Percentiles rank a stretch among this genome's conserved stretches.
Conservation (phyloP, 208 protist genomes). For the Wallacemonas sp. region DNA sequence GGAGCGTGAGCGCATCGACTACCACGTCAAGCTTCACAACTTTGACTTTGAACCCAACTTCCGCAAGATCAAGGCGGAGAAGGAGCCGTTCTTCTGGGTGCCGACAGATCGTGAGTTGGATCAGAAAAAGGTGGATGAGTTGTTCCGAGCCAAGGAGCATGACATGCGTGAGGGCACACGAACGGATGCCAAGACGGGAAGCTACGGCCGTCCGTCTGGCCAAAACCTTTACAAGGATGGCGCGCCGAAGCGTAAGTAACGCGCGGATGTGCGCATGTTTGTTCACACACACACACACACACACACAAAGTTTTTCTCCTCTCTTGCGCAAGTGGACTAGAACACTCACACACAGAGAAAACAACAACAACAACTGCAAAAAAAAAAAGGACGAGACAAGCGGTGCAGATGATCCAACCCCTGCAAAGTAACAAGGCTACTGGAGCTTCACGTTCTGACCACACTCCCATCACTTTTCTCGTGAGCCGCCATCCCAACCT, state of each 20-base stretch:
- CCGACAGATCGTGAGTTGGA: constrained; percentile 82
- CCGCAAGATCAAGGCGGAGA: constrained; percentile 86
- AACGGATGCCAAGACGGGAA: constrained; percentile 73
- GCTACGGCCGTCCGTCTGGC: constrained; percentile 59
- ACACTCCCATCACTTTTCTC: too few species aligned
- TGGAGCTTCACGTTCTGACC: too few species aligned
- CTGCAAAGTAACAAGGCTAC: too few species aligned
- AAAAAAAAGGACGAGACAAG: too few species aligned
- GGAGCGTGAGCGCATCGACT: constrained; percentile 90
- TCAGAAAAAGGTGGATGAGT: constrained; percentile 87
- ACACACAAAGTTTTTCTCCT: too few species aligned
- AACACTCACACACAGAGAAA: too few species aligned
- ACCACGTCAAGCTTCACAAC: constrained; percentile 86
- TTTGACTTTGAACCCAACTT: constrained; percentile 91
- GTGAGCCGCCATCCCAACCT: too few species aligned
- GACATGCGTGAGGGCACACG: constrained; percentile 53
- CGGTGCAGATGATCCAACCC: too few species aligned
- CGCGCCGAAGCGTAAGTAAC: constrained; percentile 18
- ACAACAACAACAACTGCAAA: too few species aligned
- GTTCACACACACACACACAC: background rate
- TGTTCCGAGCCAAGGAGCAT: constrained; percentile 78
- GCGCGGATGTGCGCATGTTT: background rate
- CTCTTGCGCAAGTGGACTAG: too few species aligned
- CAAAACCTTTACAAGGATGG: constrained; percentile 73
- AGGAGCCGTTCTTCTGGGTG: constrained; percentile 92